These are phyloP conservation scores for Fraxinus quadrangulata DNA, from an alignment of 257 asterid species.

Conservation along the genomic window DNA sequence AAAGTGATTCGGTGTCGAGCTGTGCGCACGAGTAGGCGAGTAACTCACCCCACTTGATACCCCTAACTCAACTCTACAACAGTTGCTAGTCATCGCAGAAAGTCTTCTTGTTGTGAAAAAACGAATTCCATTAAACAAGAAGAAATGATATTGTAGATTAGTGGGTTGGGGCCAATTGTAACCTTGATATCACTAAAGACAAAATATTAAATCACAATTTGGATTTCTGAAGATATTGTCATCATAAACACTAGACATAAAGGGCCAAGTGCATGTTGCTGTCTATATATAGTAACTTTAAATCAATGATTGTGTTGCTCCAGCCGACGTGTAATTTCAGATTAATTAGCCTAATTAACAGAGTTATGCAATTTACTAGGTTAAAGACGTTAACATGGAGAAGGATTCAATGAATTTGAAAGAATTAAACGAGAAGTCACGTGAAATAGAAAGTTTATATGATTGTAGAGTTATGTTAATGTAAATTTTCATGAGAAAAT, in stretches of 20 bases:
- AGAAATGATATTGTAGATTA: not conserved
- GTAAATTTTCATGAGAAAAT: too few species aligned
- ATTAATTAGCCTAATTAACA: not conserved
- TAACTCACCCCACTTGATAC: too few species aligned
- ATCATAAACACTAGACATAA: constrained; percentile 41
- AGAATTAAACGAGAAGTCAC: not conserved
- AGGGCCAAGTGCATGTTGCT: constrained; percentile 38
- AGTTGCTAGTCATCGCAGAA: not conserved
- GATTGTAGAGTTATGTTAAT: not conserved
- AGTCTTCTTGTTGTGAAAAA: not conserved
- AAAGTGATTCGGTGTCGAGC: too few species aligned
- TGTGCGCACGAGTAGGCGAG: too few species aligned
- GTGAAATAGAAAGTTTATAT: too few species aligned
- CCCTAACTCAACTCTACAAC: not conserved
- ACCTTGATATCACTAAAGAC: not conserved
- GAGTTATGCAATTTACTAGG: not conserved
- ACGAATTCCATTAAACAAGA: not conserved
- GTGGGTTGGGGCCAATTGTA: not conserved
- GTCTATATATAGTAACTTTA: constrained; percentile 21
- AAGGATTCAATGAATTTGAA: not conserved
- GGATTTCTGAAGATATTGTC: constrained; percentile 47
- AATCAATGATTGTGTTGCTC: constrained; percentile 26
- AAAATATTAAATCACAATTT: constrained; percentile 5
- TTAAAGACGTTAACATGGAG: not conserved
- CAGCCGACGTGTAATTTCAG: constrained; percentile 7